Percentiles rank a stretch among this genome's conserved stretches.
These are phyloP conservation scores for Neophaeococcomyces aloes DNA, from an alignment of 2,329 filamentous ascomycete species.

Conservation along the genomic window DNA sequence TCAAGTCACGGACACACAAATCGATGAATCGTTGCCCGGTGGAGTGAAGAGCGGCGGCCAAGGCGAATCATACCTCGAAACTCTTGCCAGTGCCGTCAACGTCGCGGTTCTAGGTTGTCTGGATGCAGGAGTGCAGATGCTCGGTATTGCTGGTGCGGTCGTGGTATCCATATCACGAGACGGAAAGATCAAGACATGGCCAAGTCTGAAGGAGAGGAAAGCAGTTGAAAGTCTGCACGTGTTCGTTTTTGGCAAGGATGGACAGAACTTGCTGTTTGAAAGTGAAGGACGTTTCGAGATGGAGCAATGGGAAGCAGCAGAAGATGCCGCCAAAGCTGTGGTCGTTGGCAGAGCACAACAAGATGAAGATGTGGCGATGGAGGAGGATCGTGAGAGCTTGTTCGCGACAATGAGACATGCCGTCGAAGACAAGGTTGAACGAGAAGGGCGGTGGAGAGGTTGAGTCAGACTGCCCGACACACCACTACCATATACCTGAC, in stretches of 20 bases:
- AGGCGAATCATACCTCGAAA: constrained; percentile 50
- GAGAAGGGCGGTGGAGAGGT: constrained; percentile 16
- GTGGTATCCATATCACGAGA: constrained; percentile 48
- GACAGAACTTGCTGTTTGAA: constrained; percentile 65
- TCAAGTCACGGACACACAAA: constrained; percentile 27
- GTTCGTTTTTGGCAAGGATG: constrained; percentile 66
- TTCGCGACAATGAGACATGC: constrained; percentile 17
- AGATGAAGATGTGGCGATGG: constrained; percentile 16
- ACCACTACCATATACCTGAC: background rate
- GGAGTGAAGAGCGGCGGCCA: constrained; percentile 20
- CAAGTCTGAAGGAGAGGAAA: constrained; percentile 52
- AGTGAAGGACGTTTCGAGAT: constrained; percentile 71
- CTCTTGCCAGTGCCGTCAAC: constrained; percentile 75
- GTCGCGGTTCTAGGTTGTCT: constrained; percentile 67
- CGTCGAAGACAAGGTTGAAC: constrained; percentile 18
- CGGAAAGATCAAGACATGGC: constrained; percentile 44
- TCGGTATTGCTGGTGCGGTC: constrained; percentile 57
- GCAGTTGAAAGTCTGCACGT: constrained; percentile 64
- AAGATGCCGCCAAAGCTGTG: constrained; percentile 52
- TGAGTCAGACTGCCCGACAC: background rate
- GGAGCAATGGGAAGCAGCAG: constrained; percentile 63
- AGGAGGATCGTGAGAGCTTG: constrained; percentile 9
- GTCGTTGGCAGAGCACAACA: constrained; percentile 41
- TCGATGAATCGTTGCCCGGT: constrained; percentile 23
- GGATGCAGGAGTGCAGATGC: constrained; percentile 71